phyloP scores from a whole-genome alignment of 2,329 filamentous ascomycete species.

The Cytospora leucostoma region DNA sequence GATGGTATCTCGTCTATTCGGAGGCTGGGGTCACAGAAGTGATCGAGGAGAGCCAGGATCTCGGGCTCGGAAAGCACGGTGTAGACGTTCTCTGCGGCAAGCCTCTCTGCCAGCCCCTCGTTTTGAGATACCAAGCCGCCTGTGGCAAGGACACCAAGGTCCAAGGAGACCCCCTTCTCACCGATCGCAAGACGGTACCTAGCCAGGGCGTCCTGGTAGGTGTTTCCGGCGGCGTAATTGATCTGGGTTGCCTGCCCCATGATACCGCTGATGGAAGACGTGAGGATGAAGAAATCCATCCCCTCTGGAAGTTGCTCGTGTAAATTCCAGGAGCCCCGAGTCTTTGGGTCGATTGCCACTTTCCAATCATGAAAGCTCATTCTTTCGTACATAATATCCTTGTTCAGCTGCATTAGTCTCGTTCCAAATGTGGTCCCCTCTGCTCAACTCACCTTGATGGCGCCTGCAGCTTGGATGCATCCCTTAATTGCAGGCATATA shows the following conservation, averaged over 20 bases:
- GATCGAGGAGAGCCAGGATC: neutral
- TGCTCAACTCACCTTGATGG: too few species aligned
- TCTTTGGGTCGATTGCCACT: slow-evolving; percentile 11
- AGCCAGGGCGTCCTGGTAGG: slow-evolving; percentile 34
- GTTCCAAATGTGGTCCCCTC: too few species aligned
- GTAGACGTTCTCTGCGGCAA: neutral
- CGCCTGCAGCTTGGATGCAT: too few species aligned
- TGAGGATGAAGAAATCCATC: slow-evolving; percentile 21
- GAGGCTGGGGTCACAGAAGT: neutral
- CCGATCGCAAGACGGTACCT: slow-evolving; percentile 6
- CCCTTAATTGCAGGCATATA: too few species aligned
- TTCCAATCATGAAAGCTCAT: too few species aligned
- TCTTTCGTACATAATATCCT: too few species aligned
- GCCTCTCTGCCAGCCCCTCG: neutral
- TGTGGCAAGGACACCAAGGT: slow-evolving; percentile 1
- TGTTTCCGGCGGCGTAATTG: slow-evolving; percentile 34
- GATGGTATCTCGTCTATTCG: neutral
- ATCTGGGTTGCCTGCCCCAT: slow-evolving; percentile 4
- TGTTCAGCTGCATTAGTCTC: too few species aligned
- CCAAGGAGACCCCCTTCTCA: neutral
- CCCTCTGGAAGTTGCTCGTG: slow-evolving; percentile 29
- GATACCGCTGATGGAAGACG: slow-evolving; percentile 11
- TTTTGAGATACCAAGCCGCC: neutral
- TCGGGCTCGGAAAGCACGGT: too few species aligned
- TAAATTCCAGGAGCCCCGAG: slow-evolving; percentile 27